Evolutionary conservation across 108 stramenopile species (phyloP).

Genomic region (Aurantiochytrium sp.): DNA sequence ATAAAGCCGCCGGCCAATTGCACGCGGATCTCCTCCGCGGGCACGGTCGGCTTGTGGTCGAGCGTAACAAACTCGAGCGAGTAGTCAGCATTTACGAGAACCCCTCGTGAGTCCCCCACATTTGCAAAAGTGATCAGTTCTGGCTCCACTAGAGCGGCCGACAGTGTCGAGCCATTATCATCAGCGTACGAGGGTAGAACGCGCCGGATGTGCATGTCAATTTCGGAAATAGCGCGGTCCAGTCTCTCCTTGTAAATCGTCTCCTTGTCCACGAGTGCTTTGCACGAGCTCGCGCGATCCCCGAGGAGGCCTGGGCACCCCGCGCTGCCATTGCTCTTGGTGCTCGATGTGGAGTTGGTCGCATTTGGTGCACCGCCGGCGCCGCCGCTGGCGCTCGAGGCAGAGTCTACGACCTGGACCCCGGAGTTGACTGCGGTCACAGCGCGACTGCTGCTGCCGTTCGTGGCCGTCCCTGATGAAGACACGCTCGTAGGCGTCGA

Average conservation of each 20-base stretch:
- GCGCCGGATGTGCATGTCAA: background rate
- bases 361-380: too few species aligned
- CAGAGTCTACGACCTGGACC: too few species aligned
- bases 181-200: background rate
- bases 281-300: background rate
- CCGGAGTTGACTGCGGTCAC: background rate
- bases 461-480: background rate
- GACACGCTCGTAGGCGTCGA: background rate
- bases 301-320: too few species aligned
- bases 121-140: background rate
- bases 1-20: background rate
- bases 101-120: background rate
- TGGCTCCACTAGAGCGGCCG: background rate
- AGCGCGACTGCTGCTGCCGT: background rate
- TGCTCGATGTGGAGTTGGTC: too few species aligned
- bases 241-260: background rate
- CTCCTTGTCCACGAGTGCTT: background rate
- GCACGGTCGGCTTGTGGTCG: constrained; percentile 13
- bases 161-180: background rate
- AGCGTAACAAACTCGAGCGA: background rate
- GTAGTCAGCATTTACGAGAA: background rate
- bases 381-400: too few species aligned
- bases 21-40: background rate
- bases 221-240: background rate
- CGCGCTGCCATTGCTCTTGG: too few species aligned